Conservation (phyloP, 1,284 basidiomycete species). For the Tylopilus sp. region DNA sequence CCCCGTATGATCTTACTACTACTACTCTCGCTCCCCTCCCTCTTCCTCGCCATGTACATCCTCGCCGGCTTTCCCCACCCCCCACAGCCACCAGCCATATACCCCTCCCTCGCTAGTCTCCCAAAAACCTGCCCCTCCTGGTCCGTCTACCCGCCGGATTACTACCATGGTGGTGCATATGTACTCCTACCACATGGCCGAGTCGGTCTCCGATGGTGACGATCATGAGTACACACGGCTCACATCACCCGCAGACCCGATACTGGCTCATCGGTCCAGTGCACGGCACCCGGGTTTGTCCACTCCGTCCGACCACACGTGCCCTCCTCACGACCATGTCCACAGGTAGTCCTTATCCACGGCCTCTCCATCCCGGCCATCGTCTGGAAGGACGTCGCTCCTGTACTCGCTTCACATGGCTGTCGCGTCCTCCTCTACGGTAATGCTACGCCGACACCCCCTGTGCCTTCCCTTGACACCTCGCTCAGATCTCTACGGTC, state of each 20-base stretch:
- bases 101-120: conserved; percentile 58
- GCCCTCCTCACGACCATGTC: neutral
- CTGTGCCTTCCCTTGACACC: conserved; percentile 3
- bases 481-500: conserved; percentile 67
- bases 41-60: conserved; percentile 57
- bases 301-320: neutral
- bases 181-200: conserved; percentile 58
- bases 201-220: conserved; percentile 31
- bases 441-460: conserved; percentile 24
- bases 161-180: conserved; percentile 64
- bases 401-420: conserved; percentile 56
- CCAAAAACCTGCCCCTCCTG: conserved; percentile 52
- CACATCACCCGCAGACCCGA: conserved; percentile 43
- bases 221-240: neutral
- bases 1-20: too few relatives aligned
- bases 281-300: conserved; percentile 58
- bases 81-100: conserved; percentile 45
- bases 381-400: conserved; percentile 70
- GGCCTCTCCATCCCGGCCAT: conserved; percentile 74
- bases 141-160: conserved; percentile 67
- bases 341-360: conserved; percentile 69
- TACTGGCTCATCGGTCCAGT: conserved; percentile 75
- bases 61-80: conserved; percentile 60
- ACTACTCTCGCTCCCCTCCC: conserved; percentile 54
- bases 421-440: conserved; percentile 74